phyloP scores from a whole-genome alignment of 257 asterid genomes.

The Solanum acaule region DNA sequence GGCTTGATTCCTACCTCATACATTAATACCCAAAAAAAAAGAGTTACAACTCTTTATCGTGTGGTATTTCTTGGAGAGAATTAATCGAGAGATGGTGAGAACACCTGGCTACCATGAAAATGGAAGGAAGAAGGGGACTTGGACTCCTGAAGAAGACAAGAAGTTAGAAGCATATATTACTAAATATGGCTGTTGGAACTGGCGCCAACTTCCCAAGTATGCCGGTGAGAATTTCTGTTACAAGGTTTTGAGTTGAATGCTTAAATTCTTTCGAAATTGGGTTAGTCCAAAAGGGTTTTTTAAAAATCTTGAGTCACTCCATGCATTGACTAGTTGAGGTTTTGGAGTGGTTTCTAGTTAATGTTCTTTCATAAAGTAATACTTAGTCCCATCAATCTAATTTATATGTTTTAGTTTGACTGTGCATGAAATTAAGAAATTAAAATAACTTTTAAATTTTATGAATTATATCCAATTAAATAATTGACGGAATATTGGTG shows the following conservation, averaged over 20 bases:
- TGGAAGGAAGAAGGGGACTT: neutral
- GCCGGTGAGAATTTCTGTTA: neutral
- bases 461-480: neutral
- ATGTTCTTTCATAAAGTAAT: no score
- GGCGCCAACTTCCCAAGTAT: constrained; percentile 6
- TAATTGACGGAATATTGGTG: neutral
- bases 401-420: no score
- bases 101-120: neutral
- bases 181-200: constrained; percentile 4
- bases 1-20: neutral
- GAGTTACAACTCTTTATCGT: neutral
- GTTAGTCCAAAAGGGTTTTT: neutral
- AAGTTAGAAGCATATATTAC: constrained; percentile 3
- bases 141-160: constrained; percentile 9
- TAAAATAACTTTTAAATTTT: no score
- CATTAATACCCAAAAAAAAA: neutral
- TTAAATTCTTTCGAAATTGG: neutral
- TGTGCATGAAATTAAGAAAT: no score
- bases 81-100: neutral
- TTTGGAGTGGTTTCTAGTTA: no score
- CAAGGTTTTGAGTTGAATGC: neutral
- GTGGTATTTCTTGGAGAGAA: neutral
- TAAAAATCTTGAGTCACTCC: neutral
- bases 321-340: no score
- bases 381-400: no score